Base-by-base conservation (phyloP, 2,329 filamentous ascomycete genomes). In the Onygenales sp. region DNA sequence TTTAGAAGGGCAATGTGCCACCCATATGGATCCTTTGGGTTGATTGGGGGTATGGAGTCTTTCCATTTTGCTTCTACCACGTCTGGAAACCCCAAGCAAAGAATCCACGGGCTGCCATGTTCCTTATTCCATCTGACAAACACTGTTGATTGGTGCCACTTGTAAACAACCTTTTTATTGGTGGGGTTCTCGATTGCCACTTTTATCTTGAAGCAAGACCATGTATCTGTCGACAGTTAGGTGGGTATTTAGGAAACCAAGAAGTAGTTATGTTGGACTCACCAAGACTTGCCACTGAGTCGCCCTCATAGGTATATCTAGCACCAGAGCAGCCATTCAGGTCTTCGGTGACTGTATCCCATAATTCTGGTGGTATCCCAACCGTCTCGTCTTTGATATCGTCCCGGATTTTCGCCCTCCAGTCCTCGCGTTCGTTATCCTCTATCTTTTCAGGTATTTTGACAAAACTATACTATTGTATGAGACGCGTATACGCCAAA, bases 171-270 rank as follows among this genome's bases (percentile, higher is more conserved):
- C 10, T 7, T 6, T 31, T 44, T 33, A 3, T 47, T 7, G 13
- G 36, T 2, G 9, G 58, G 57, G 5, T 53, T 35, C 13, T 39
- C 13, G 1, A 1, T 5, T 5, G 46, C 46, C 10, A 39, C 7
- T 36, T 64, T 64, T 35, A 64, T 53, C 46, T 64, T 64, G 55
- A 59, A 64, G 9, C 60, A 59, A 5, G 54, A 52, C 61, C 62
- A 64, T 6, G 62, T 58, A 36, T 55, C 62, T 64, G 41, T 27
- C 17, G 11, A n/a, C n/a, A 9, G 46, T 41, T 41, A 49, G n/a
- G 11, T 14, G 27, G 1, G 6, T 35, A 32, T 7, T 14, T 21
- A 13, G 10, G 21, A 27, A 27, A 27, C 21, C 13, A 13, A 43
- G 17, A 17, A 17, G 3, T 2, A 43, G 3, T 8, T 21, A 5